phyloP scores from a whole-genome alignment of 2,329 filamentous ascomycete species.

The Fusarium bulbicola region DNA sequence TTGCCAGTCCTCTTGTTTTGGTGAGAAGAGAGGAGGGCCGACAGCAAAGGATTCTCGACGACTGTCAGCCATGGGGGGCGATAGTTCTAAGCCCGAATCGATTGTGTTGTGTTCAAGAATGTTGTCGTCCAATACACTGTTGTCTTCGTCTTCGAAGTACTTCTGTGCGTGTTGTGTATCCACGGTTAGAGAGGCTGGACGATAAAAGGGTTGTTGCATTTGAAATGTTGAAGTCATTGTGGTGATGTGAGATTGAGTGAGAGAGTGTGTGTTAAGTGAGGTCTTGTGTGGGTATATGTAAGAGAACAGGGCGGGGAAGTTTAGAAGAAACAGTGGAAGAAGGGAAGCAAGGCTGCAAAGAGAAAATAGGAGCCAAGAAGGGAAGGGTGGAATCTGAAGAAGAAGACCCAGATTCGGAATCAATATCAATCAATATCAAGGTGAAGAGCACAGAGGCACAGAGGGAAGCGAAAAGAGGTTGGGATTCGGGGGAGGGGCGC shows the following conservation, averaged over 20 bases:
- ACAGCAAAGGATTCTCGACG: conserved; percentile 71
- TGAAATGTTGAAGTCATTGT: conserved; percentile 61
- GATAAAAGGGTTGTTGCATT: conserved; percentile 61
- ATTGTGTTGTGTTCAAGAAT: conserved; percentile 67
- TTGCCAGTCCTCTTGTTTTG: conserved; percentile 71
- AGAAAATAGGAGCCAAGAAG: conserved; percentile 37
- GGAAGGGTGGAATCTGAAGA: conserved; percentile 34
- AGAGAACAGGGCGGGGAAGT: conserved; percentile 16
- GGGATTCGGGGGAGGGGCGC: conserved; percentile 37
- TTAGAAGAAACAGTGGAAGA: conserved; percentile 26
- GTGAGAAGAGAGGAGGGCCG: conserved; percentile 66
- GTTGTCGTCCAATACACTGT: conserved; percentile 67
- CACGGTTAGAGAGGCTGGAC: conserved; percentile 60
- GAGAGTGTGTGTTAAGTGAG: conserved; percentile 9
- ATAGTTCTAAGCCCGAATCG: conserved; percentile 71
- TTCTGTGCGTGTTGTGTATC: conserved; percentile 64
- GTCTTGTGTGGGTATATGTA: conserved; percentile 25
- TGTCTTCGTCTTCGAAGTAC: conserved; percentile 69
- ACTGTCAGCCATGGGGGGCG: conserved; percentile 69
- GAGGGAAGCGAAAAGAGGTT: conserved; percentile 36
- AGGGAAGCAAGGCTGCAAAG: conserved; percentile 32
- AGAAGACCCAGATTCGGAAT: conserved; percentile 31
- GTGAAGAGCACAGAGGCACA: conserved; percentile 38
- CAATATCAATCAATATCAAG: conserved; percentile 28
- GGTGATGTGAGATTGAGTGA: conserved; percentile 37